These are phyloP conservation scores for Fusarium nygamai DNA, from an alignment of 2,329 filamentous ascomycete genomes.

Conservation along the genomic window DNA sequence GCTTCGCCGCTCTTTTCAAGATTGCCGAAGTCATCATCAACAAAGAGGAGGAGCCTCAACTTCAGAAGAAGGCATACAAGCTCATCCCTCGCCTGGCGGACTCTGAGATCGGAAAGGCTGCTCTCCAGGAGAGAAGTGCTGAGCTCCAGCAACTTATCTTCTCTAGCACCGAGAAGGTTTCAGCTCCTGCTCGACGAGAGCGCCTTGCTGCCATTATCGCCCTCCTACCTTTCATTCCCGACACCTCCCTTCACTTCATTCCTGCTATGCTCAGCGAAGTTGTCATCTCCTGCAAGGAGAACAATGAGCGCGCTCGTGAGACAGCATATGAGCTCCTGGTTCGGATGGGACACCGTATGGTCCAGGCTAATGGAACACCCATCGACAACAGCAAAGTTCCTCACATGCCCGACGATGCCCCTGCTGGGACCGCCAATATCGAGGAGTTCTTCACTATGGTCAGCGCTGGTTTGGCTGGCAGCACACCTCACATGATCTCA, in stretches of 20 bases:
- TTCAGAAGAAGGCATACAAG: slow-evolving; percentile 99
- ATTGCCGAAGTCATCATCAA: slow-evolving; percentile 86
- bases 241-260: slow-evolving; percentile 88
- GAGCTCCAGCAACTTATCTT: slow-evolving; percentile 88
- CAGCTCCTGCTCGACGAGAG: slow-evolving; percentile 86
- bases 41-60: slow-evolving; percentile 84
- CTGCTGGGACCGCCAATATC: slow-evolving; percentile 79
- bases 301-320: slow-evolving; percentile 92
- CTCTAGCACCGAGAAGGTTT: slow-evolving; percentile 82
- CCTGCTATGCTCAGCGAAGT: slow-evolving; percentile 92
- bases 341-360: slow-evolving; percentile 85
- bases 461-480: slow-evolving; percentile 90
- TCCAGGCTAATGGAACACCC: slow-evolving; percentile 69
- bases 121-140: slow-evolving; percentile 76
- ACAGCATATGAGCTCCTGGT: slow-evolving; percentile 91
- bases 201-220: slow-evolving; percentile 84
- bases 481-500: slow-evolving; percentile 96
- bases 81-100: slow-evolving; percentile 90
- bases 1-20: slow-evolving; percentile 85
- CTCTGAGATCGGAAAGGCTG: slow-evolving; percentile 79
- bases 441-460: slow-evolving; percentile 99
- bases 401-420: slow-evolving; percentile 85
- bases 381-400: slow-evolving; percentile 89
- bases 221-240: slow-evolving; percentile 81
- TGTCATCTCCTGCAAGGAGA: slow-evolving; percentile 95